phyloP scores from a whole-genome alignment of 2,329 filamentous ascomycete species.

The Penicillium sclerotigenum region DNA sequence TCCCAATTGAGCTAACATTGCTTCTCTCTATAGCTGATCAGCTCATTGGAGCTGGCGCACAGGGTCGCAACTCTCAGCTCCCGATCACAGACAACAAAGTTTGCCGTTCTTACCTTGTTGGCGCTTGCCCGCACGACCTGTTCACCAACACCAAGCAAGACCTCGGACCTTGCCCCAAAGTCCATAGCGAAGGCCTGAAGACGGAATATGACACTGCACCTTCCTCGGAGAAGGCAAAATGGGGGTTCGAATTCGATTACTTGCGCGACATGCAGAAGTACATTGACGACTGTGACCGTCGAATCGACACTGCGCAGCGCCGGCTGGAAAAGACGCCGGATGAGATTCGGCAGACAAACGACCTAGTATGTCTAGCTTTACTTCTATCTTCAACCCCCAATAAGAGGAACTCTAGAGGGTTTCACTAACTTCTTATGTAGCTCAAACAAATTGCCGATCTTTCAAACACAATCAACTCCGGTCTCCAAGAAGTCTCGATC shows the following conservation, averaged over 20 bases:
- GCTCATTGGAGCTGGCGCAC: constrained; percentile 75
- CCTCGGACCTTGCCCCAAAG: constrained; percentile 80
- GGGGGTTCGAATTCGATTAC: constrained; percentile 96
- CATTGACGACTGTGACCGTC: constrained; percentile 91
- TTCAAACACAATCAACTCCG: constrained; percentile 71
- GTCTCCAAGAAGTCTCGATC: constrained; percentile 80
- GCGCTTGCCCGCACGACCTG: constrained; percentile 95
- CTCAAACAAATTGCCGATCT: constrained; percentile 84
- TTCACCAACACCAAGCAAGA: constrained; percentile 99
- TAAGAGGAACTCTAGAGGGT: too few species aligned
- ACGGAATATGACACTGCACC: constrained; percentile 78
- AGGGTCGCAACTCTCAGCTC: constrained; percentile 73
- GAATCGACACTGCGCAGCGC: constrained; percentile 86
- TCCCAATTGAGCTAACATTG: constrained; percentile 26
- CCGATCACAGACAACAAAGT: constrained; percentile 89
- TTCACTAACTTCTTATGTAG: constrained; percentile 29
- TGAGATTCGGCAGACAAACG: constrained; percentile 93
- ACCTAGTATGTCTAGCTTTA: constrained; percentile 53
- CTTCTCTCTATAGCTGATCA: constrained; percentile 46
- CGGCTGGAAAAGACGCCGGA: constrained; percentile 95
- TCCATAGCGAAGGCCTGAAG: constrained; percentile 85
- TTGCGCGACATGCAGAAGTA: constrained; percentile 93
- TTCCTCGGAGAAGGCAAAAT: constrained; percentile 67
- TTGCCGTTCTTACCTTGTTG: constrained; percentile 89
- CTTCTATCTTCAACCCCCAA: neutral